phyloP scores from a whole-genome alignment of 2,329 filamentous ascomycete genomes.

The Tolypocladium cylindrosporum region DNA sequence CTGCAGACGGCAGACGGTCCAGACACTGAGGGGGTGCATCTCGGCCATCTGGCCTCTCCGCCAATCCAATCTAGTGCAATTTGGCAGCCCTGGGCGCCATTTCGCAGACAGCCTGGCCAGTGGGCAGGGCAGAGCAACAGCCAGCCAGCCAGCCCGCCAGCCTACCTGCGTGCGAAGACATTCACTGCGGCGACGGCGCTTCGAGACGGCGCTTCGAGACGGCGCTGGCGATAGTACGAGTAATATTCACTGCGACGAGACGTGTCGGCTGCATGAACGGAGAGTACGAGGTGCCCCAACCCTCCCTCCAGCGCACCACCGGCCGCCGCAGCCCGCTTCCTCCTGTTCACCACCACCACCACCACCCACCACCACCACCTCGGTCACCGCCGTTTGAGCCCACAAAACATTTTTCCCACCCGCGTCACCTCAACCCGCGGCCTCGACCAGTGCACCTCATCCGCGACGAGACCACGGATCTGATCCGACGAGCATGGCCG shows the following conservation, averaged over 20 bases:
- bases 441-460: neutral
- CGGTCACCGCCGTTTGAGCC: neutral
- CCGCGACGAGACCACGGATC: neutral
- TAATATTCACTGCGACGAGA: neutral
- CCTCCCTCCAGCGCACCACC: neutral
- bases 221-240: neutral
- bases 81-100: neutral
- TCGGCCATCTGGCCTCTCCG: neutral
- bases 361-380: neutral
- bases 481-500: neutral
- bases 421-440: neutral
- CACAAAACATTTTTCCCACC: neutral
- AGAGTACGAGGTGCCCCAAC: neutral
- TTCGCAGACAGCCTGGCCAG: neutral
- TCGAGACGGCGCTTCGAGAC: neutral
- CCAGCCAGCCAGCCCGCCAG: no score
- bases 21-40: neutral
- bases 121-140: no score
- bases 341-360: neutral
- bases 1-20: neutral
- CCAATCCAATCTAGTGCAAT: neutral
- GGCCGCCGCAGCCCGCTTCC: neutral
- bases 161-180: neutral
- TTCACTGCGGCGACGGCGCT: neutral
- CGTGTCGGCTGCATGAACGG: neutral